Evolutionary conservation across 1,284 basidiomycete genomes (phyloP), one percentile per base, ranked within the genome.

Genomic region (Neonothopanus nambi): DNA sequence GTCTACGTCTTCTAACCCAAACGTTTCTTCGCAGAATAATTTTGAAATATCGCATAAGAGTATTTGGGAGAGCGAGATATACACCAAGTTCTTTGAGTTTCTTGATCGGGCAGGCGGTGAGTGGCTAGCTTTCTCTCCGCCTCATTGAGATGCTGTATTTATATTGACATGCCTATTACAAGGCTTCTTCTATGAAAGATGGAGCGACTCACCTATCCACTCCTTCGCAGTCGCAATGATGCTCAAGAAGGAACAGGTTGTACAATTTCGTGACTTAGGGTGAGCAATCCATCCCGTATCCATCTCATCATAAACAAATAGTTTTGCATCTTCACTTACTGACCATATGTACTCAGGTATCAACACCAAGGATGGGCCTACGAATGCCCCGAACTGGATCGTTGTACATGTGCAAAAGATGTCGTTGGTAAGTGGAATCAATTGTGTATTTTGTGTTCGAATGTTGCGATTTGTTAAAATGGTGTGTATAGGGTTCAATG

Each of bases 161-260:
- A n/a, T n/a, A n/a, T n/a, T n/a, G n/a, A n/a, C n/a, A n/a, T n/a
- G n/a, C n/a, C n/a, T n/a, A n/a, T n/a, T n/a, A n/a, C 21, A 26
- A 35, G 53, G 53, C 4, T 66, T 66, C 52, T 67, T 67, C 44
- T 67, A 67, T 37, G 66, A 67, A 57, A 60, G 66, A 36, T 67
- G 66, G 66, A 52, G 61, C 20, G 66, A 67, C 42, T 56, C 65
- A 1, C 65, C 66, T n/a, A 49, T 67, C 9, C 66, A 67, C 45
- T 65, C 65, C 1, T 67, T 57, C 51, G 66, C 61, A 20, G 30
- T 66, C 28, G 57, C 65, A 1, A 66, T 67, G 66, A 54, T 61
- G 5, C 56, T 66, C 12, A 57, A 64, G 21, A 65, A 66, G 28
- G 64, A 66, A 33, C 66, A 67, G 48, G 62, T 59, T 15, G 45